Conservation (phyloP, 371 early-diverging fungal species). For the Chytridium lagenaria region DNA sequence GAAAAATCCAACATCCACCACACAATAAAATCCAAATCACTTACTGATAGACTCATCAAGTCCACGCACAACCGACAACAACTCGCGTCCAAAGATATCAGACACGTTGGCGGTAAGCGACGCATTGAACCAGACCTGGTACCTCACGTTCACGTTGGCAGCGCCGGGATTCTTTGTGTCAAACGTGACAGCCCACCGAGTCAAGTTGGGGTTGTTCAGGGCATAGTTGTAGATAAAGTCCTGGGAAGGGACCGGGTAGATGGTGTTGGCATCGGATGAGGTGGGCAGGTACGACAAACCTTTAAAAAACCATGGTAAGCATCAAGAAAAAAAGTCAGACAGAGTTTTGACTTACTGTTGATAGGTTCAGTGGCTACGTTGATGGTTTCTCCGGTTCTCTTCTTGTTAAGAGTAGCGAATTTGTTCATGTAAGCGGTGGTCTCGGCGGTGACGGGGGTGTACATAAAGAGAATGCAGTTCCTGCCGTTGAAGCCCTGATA, state of each 20-base stretch:
- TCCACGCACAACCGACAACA: conserved; percentile 64
- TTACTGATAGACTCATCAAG: conserved; percentile 69
- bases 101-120: conserved; percentile 58
- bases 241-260: conserved; percentile 57
- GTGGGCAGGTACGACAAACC: conserved; percentile 14
- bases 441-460: conserved; percentile 48
- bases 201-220: conserved; percentile 65
- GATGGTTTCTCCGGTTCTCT: conserved; percentile 47
- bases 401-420: conserved; percentile 54
- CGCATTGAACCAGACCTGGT: conserved; percentile 76
- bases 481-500: conserved; percentile 48
- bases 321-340: not conserved
- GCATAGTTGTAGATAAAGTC: conserved; percentile 71
- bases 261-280: conserved; percentile 20
- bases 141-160: conserved; percentile 60
- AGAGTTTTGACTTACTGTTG: not conserved
- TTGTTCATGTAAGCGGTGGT: conserved; percentile 50
- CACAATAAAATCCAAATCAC: not conserved
- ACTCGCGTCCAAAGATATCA: conserved; percentile 64
- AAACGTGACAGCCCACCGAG: conserved; percentile 61
- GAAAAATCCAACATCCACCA: not conserved
- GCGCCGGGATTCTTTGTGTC: conserved; percentile 32
- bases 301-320: not conserved
- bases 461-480: conserved; percentile 70
- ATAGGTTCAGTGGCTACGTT: conserved; percentile 18